Evolutionary conservation across 441 rosid species (phyloP), one percentile per base, ranked within the genome.

Genomic region (Syzygium syzygioides): DNA sequence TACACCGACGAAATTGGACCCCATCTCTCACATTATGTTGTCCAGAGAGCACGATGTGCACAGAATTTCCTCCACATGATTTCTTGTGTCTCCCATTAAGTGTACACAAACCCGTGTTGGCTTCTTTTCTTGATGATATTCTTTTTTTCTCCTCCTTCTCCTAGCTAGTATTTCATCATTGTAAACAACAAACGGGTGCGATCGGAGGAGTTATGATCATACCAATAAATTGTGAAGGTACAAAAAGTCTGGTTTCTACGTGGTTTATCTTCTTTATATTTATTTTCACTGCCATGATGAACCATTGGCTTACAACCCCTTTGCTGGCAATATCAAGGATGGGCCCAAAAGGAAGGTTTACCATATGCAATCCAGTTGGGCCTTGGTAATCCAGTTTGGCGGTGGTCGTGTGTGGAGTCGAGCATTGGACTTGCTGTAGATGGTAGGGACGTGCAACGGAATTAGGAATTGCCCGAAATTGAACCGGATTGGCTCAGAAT

Each of bases 401-500:
- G 9, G 48, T 45, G 48, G 48, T 45, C 48, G 48, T 7, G 48
- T 45, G 48, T 45, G 9, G 48, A 45, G 48, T 45, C 48, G 48
- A 45, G 48, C 9, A 45, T 45, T 45, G 48, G 48, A 45, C 48
- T 45, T 45, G 48, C 2, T 45, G 9, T 45, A 45, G 48, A 45
- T 45, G 9, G 48, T 45, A 45, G 48, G 48, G 9, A 45, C 1
- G 48, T 45, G 9, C 9, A 45, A 45, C 7, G 48, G 9, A 45
- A 45, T 2, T 2, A 2, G 9, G 48, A 0, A 45, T 1, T 2
- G 9, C 48, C 2, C 48, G 2, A 1, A 45, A 45, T 1, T 2
- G 48, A 9, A 45, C 9, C 9, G 1, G 10, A 45, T 1, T 45
- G 9, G 2, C 1, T 1, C 48, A 0, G 9, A 45, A 45, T 9